Evolutionary conservation across 768 basidiomycete species (phyloP), one percentile per base, ranked within the genome.

Genomic region (Tulasnella sp.): DNA sequence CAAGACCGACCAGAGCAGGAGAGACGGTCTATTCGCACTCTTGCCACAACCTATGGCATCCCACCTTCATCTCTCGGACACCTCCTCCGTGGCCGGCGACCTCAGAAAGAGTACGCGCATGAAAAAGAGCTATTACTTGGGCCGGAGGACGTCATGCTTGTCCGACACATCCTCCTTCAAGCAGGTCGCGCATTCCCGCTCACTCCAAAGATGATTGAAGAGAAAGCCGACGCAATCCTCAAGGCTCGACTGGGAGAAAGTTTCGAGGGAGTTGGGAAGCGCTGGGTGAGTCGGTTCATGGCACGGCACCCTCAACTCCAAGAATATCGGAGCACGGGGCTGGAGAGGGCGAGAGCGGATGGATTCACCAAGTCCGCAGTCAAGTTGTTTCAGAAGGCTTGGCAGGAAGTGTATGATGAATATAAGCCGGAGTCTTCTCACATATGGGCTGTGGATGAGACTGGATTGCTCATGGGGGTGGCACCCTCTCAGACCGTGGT

Each of bases 121-220:
- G 44, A 47, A 17, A 47, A 47, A 22, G 44, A 47, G 44, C 44
- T 47, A 22, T 47, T 47, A 9, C 9, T 47, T 17, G 44, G 26
- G 26, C 3, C 44, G 19, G 44, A 47, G 26, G 44, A 47, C 26
- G 44, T 47, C 14, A 22, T 47, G 14, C 71, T 29, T 36, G 17
- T 36, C 8, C 22, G n/a, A 26, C 64, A n/a, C 14, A 22, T 19
- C 40, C 26, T 47, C 5, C 44, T 47, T 47, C 44, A 19, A 47
- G 44, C 3, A 47, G 26, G 26, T 47, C 44, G 44, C 44, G 81
- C 81, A 8, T 83, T 82, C 73, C 81, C 81, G 16, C 76, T 81
- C 7, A 80, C 66, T 44, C 81, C 81, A 64, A 37, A 66, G 22
- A 67, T 77, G 9, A 71, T 84, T 2, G 79, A 79, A 68, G 80